A percentile compares a stretch with the other conserved stretches of the same genome.
Evolutionary conservation across 148 eudicot genomes (phyloP).

Genomic region (Salicornia ramosissima): DNA sequence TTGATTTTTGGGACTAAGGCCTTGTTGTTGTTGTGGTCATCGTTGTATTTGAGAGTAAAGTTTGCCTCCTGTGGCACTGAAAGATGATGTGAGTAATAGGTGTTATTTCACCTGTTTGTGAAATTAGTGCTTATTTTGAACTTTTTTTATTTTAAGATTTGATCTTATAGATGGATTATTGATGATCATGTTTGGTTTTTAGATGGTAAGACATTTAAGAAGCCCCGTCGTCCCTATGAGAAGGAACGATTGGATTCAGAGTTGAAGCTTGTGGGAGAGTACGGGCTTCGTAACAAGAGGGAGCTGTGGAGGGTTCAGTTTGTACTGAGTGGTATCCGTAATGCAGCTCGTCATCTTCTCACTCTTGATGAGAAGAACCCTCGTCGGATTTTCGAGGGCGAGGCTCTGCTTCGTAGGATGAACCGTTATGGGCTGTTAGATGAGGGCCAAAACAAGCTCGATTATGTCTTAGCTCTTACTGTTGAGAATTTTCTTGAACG

Average conservation of each 20-base stretch:
- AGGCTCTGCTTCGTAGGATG: constrained; percentile 59
- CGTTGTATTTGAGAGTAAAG: too few species aligned
- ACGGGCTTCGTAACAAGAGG: constrained; percentile 61
- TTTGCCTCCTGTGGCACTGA: too few species aligned
- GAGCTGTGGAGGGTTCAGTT: constrained; percentile 65
- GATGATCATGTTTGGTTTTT: background rate
- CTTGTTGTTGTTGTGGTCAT: too few species aligned
- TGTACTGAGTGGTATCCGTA: constrained; percentile 53
- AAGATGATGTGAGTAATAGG: too few species aligned
- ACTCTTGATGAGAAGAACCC: constrained; percentile 64
- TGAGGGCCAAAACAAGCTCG: constrained; percentile 63
- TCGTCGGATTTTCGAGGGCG: constrained; percentile 62
- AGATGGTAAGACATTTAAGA: constrained; percentile 68
- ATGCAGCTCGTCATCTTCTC: constrained; percentile 54
- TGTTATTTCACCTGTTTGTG: too few species aligned
- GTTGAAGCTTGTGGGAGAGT: constrained; percentile 65
- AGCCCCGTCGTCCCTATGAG: constrained; percentile 66
- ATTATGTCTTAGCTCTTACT: constrained; percentile 59
- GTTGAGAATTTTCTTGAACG: constrained; percentile 66
- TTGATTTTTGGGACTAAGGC: too few species aligned
- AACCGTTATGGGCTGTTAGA: constrained; percentile 48
- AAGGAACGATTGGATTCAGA: constrained; percentile 66
- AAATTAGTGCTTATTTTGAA: too few species aligned
- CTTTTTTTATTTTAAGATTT: too few species aligned
- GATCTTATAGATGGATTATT: too few species aligned